Conservation (phyloP, 2,329 filamentous ascomycete genomes). For the Hymenoscyphus occultus region DNA sequence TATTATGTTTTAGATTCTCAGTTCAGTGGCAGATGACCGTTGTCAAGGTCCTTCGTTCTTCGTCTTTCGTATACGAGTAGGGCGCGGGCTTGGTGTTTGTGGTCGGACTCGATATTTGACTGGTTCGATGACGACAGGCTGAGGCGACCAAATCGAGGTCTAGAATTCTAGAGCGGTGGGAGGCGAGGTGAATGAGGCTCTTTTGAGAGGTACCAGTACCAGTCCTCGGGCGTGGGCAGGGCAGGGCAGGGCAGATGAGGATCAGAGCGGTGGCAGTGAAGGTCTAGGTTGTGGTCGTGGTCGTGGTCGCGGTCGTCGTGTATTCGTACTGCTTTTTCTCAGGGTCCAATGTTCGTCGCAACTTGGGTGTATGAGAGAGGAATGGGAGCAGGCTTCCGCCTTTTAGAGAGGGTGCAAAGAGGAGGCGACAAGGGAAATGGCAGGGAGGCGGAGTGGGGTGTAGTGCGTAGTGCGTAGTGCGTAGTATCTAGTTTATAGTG, state of each 20-base stretch:
- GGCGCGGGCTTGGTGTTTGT: not conserved
- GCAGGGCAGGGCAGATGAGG: not conserved
- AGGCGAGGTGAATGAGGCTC: not conserved
- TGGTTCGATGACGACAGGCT: not conserved
- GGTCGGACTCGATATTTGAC: constrained; percentile 2
- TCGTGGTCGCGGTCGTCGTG: no score
- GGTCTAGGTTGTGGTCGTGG: not conserved
- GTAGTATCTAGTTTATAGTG: no score
- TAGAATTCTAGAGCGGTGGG: not conserved
- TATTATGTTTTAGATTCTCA: not conserved
- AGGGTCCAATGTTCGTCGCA: no score
- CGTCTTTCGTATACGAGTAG: not conserved
- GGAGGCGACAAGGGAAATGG: no score
- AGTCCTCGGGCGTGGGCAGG: no score
- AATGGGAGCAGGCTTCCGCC: no score
- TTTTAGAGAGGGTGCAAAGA: no score
- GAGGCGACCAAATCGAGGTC: not conserved
- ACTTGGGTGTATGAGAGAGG: no score
- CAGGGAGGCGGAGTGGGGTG: no score
- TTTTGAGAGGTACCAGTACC: not conserved
- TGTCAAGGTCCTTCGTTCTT: not conserved
- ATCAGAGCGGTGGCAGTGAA: not conserved
- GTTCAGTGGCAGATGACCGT: not conserved
- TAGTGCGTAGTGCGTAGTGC: no score
- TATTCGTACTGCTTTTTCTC: no score